Evolutionary conservation across 83 land plant genomes (phyloP), one percentile per base, ranked within the genome.

Genomic region (Picea abies): DNA sequence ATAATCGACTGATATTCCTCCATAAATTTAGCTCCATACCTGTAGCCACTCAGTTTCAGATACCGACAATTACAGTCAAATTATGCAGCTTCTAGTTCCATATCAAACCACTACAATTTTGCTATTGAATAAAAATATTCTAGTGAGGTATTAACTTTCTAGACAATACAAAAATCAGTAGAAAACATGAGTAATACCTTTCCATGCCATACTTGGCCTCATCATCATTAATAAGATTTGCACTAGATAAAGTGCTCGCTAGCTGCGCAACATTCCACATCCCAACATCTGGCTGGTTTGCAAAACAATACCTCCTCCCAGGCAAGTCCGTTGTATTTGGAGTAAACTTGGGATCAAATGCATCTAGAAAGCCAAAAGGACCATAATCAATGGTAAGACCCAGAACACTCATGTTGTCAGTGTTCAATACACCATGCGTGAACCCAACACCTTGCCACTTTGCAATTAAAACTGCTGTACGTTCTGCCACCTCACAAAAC

Each of bases 1-100:
- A 97, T 97, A 80, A 91, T 86, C 41, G 91, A 93, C 82, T 94
- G 93, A 86, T 97, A 97, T 25, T 96, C 92, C n/a, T 92, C 96
- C 99, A 97, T 97, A 80, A 97, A 97, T 82, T 87, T 96, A 19
- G 85, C 90, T 32, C 97, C 98, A 85, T 97, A 97, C 84, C 99
- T 97, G 92, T 66, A 81, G 67, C 63, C 26, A 8, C 58, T 41
- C 77, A n/a, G 4, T 73, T 52, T 73, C 10, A 73, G 76, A 39
- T 23, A 71, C 44, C 49, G 0, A 52, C 23, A 44, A 7, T 67
- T 25, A 12, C 20, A 73, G 58, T 73, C 12, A 44, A 73, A 73
- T 44, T 73, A 41, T 22, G 11, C 56, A 44, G 58, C 77, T 44
- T 44, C 56, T 25, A 70, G 52, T 73, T 44, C 5, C 20, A 73